These are phyloP conservation scores for Rhizoctonia solani DNA, from an alignment of 1,284 basidiomycete genomes.

Conservation along the genomic window DNA sequence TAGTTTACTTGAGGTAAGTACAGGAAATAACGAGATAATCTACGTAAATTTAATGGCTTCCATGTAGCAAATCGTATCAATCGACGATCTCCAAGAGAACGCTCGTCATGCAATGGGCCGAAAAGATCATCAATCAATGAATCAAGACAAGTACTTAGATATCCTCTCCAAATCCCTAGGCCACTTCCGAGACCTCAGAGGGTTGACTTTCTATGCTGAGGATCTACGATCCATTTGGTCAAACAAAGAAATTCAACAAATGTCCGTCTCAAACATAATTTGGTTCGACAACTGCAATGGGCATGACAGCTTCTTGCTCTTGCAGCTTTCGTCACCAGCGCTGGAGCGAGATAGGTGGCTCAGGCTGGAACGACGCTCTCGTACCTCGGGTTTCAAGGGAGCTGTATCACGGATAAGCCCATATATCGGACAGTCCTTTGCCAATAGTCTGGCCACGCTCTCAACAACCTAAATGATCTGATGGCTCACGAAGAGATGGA, in stretches of 20 bases:
- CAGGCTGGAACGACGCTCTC: conserved; percentile 8
- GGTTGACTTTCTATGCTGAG: neutral
- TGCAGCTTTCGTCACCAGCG: neutral
- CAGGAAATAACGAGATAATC: neutral
- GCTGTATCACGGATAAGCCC: neutral
- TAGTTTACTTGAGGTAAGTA: neutral
- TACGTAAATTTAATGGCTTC: neutral
- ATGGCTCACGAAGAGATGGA: too few species aligned
- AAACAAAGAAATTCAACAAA: neutral
- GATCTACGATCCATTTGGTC: conserved; percentile 4
- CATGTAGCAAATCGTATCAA: conserved; percentile 1
- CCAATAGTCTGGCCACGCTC: too few species aligned
- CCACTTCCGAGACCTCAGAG: neutral
- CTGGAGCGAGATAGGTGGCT: neutral
- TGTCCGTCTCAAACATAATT: conserved; percentile 9
- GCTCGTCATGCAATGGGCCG: conserved; percentile 7
- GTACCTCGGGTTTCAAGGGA: neutral
- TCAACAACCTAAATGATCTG: too few species aligned
- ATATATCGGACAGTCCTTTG: too few species aligned
- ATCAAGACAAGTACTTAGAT: too few species aligned
- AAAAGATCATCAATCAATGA: neutral
- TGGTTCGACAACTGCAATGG: conserved; percentile 14
- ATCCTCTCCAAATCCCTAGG: too few species aligned
- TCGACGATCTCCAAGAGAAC: neutral
- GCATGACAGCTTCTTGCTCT: conserved; percentile 2